Base-by-base conservation (phyloP, 2,329 filamentous ascomycete genomes). In the Ceratocystis smalleyi region DNA sequence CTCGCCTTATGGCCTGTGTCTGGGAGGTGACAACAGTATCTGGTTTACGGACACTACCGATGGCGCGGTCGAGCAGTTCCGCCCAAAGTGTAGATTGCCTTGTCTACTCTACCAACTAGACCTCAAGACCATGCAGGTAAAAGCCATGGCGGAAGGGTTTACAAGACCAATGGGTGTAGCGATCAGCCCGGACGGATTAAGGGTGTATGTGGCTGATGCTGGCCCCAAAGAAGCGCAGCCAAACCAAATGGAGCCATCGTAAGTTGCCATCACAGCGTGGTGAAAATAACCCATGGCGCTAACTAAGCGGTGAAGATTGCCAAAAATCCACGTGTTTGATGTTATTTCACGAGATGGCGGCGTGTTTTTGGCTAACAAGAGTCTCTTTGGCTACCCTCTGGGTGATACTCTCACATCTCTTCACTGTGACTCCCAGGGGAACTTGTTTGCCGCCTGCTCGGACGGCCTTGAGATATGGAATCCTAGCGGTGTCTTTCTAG, bases 11-110 rank as follows among this genome's bases (percentile, higher is more conserved):
- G 78, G 80, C 64, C 76, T 80, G 2, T 74, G 78, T 5, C 70
- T 77, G 15, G 71, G 74, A 55, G 68, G 67, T 0, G 77, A 78
- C 64, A 76, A 76, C 3, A 72, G 71, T 5, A 73, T 81, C 27
- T 80, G 78, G 77, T 80, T 80, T 68, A 80, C 78, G 0, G 78
- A 80, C 68, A 76, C 78, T 0, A 71, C 73, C 7, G 80, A 81
- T 68, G 79, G 78, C 7, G 75, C 71, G 30, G 74, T 78, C 64
- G 77, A 80, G 67, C 74, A 76, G 8, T 77, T 78, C 68, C 73
- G 78, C 8, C 75, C 74, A 8, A 69, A 70, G 8, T 77, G 78
- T 1, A 70, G 71, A 49, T 65, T 81, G 8, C 78, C 78, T 0
- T 74, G 72, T 61, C 76, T 77, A 64, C 78, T 81, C 2, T 81